Conservation (phyloP, 2,329 filamentous ascomycete genomes). For the Aspergillus floridensis region DNA sequence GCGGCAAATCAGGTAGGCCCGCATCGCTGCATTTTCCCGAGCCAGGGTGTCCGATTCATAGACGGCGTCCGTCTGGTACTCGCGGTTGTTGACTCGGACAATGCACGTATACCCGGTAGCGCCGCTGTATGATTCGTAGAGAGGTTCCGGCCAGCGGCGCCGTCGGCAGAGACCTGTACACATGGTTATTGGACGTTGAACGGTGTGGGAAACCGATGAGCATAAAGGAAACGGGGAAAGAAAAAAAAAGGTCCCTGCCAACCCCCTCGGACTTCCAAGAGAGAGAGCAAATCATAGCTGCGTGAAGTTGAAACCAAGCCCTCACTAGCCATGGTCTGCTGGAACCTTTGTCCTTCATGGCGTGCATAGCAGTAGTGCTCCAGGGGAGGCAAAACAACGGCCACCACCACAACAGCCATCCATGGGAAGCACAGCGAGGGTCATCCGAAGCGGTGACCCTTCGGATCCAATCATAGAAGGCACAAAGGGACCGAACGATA, state of each 20-base stretch:
- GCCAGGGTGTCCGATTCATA: conserved; percentile 81
- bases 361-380: neutral
- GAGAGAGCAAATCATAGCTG: neutral
- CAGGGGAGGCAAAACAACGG: neutral
- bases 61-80: conserved; percentile 86
- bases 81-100: conserved; percentile 91
- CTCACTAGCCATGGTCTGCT: neutral
- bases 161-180: conserved; percentile 82
- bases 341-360: neutral
- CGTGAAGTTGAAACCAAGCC: neutral
- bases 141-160: conserved; percentile 87
- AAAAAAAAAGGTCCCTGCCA: neutral
- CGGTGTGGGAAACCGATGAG: neutral
- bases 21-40: conserved; percentile 90
- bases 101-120: conserved; percentile 79
- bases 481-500: neutral
- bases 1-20: conserved; percentile 94
- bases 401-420: neutral
- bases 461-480: neutral
- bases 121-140: conserved; percentile 78
- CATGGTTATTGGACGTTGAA: conserved; percentile 23
- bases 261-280: neutral
- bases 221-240: too few relatives aligned
- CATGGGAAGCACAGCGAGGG: neutral
- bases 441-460: neutral